phyloP scores from a whole-genome alignment of 345 rosid species.

The Odontarrhena argentea region DNA sequence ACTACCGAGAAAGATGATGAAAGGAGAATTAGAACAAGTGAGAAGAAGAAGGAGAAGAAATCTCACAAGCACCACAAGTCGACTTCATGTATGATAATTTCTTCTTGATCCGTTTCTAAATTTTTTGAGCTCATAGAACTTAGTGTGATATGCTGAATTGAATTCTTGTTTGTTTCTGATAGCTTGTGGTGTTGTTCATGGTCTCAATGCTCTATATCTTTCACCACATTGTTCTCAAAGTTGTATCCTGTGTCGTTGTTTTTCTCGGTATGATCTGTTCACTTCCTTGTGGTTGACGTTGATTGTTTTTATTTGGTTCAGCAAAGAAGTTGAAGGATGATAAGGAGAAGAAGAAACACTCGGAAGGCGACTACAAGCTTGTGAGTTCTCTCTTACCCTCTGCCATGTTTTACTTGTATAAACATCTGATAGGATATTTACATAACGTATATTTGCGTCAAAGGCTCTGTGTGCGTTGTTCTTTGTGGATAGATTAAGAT shows the following conservation, averaged over 20 bases:
- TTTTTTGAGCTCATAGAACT: background rate
- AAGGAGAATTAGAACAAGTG: slow-evolving; percentile 51
- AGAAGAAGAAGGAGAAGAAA: slow-evolving; percentile 54
- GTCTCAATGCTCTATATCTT: background rate
- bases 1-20: slow-evolving; percentile 48
- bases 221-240: slow-evolving; percentile 5
- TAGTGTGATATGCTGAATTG: background rate
- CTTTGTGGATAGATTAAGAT: background rate
- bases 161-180: slow-evolving; percentile 26
- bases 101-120: background rate
- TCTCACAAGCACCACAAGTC: slow-evolving; percentile 65
- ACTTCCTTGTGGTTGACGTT: slow-evolving; percentile 29
- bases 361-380: slow-evolving; percentile 41
- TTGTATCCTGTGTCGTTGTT: background rate
- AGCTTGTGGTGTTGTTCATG: background rate
- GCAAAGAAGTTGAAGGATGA: slow-evolving; percentile 86
- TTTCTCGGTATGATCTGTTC: slow-evolving; percentile 3
- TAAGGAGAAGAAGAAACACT: slow-evolving; percentile 54
- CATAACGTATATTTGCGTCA: slow-evolving; percentile 2
- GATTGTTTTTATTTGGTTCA: slow-evolving; percentile 45
- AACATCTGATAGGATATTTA: background rate
- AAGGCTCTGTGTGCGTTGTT: slow-evolving; percentile 3
- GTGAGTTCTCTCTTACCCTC: slow-evolving; percentile 48
- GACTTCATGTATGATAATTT: slow-evolving; percentile 48
- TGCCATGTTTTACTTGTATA: too few relatives aligned